These are phyloP conservation scores for Penicillium oxalicum DNA, from an alignment of 2,329 filamentous ascomycete genomes.

Conservation along the genomic window DNA sequence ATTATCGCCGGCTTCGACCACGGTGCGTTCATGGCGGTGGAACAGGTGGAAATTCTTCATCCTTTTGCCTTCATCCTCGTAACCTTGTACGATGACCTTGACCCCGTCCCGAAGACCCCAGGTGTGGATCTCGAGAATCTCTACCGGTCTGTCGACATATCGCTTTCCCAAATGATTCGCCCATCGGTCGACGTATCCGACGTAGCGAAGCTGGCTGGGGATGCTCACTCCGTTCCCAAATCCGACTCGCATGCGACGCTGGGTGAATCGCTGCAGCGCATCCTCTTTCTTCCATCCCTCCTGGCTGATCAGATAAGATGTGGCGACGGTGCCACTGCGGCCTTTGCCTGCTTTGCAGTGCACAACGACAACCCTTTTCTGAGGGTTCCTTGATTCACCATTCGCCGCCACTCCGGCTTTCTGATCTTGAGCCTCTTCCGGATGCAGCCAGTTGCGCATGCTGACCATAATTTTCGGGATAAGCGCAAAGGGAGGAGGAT, in stretches of 20 bases:
- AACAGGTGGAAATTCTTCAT: slow-evolving; percentile 84
- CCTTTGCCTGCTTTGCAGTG: slow-evolving; percentile 98
- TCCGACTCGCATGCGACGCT: slow-evolving; percentile 77
- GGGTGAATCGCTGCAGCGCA: slow-evolving; percentile 65
- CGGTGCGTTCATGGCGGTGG: slow-evolving; percentile 59
- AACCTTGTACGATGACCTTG: slow-evolving; percentile 79
- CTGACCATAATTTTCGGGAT: slow-evolving; percentile 84
- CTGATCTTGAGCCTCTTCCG: slow-evolving; percentile 24
- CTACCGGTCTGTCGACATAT: slow-evolving; percentile 76
- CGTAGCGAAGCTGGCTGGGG: slow-evolving; percentile 81
- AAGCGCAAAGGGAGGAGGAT: slow-evolving; percentile 85
- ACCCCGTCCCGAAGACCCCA: slow-evolving; percentile 86
- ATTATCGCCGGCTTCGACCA: slow-evolving; percentile 26
- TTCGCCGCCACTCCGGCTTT: slow-evolving; percentile 1
- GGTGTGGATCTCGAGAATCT: slow-evolving; percentile 81
- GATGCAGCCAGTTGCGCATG: slow-evolving; percentile 80
- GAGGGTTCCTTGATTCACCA: neutral
- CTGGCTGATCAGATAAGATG: slow-evolving; percentile 84
- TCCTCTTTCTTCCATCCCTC: slow-evolving; percentile 64
- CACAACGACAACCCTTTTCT: slow-evolving; percentile 70
- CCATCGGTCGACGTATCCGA: slow-evolving; percentile 87
- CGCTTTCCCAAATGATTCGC: slow-evolving; percentile 62
- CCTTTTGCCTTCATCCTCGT: slow-evolving; percentile 77
- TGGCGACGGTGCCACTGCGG: slow-evolving; percentile 78
- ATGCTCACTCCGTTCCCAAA: slow-evolving; percentile 91